A percentile compares a stretch with the other conserved stretches of the same genome.
Conservation (phyloP, 2,329 filamentous ascomycete species). For the Neonectria neomacrospora region DNA sequence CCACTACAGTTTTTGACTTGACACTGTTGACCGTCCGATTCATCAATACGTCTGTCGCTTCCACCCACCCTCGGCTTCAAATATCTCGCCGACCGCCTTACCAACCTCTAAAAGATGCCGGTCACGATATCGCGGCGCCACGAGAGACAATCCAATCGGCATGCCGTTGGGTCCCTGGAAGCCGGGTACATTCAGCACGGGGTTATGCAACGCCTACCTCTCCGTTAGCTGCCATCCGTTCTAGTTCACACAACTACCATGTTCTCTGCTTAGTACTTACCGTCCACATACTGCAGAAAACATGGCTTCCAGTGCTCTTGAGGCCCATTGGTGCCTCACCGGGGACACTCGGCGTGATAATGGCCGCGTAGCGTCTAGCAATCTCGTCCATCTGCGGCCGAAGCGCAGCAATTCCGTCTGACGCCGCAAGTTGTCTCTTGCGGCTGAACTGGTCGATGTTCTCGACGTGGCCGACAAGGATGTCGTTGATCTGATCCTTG, state of each 20-base stretch:
- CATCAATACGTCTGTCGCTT: slow-evolving; percentile 30
- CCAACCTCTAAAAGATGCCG: slow-evolving; percentile 56
- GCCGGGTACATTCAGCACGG: slow-evolving; percentile 72
- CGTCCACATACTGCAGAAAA: slow-evolving; percentile 65
- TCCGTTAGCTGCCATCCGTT: slow-evolving; percentile 11
- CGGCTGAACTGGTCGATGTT: slow-evolving; percentile 57
- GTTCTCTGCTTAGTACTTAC: slow-evolving; percentile 49
- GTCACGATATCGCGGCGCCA: slow-evolving; percentile 60
- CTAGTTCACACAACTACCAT: neutral
- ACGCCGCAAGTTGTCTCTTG: slow-evolving; percentile 61
- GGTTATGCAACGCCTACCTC: slow-evolving; percentile 63
- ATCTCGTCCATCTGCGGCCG: slow-evolving; percentile 67
- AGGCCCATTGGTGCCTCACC: slow-evolving; percentile 69
- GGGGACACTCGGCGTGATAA: slow-evolving; percentile 68
- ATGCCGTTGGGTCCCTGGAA: slow-evolving; percentile 64
- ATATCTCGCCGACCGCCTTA: slow-evolving; percentile 51
- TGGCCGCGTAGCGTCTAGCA: slow-evolving; percentile 62
- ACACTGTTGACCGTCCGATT: neutral
- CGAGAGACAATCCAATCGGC: slow-evolving; percentile 68
- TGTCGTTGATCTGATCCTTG: slow-evolving; percentile 59
- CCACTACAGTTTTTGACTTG: neutral
- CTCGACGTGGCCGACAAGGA: slow-evolving; percentile 64
- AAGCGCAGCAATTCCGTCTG: slow-evolving; percentile 64
- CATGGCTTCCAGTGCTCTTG: slow-evolving; percentile 65
- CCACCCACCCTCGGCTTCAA: slow-evolving; percentile 47